phyloP scores from a whole-genome alignment of 345 rosid species.

The Populus tremula region DNA sequence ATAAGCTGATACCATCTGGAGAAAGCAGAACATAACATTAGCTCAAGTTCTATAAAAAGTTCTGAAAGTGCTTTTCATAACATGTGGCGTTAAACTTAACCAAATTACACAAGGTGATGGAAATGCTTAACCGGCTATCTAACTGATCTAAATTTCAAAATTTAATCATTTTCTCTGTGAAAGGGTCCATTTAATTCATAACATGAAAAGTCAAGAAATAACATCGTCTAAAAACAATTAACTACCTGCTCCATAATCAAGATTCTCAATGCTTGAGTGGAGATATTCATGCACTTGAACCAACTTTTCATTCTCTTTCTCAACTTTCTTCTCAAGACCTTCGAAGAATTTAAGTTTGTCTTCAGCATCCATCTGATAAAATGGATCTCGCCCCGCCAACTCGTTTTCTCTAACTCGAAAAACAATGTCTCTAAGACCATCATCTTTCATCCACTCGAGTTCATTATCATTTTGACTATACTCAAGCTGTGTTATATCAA shows the following conservation, averaged over 20 bases:
- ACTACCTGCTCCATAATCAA: conserved; percentile 87
- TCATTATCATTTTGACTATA: conserved; percentile 50
- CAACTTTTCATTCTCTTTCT: conserved; percentile 68
- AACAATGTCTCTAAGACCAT: conserved; percentile 70
- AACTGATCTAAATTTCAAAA: not conserved
- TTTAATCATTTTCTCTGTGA: no score
- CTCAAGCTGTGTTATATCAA: conserved; percentile 45
- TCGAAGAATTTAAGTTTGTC: conserved; percentile 69
- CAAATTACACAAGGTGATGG: not conserved
- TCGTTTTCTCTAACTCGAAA: conserved; percentile 89
- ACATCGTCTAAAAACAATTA: conserved; percentile 1
- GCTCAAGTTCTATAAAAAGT: conserved; percentile 10
- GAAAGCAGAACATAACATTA: conserved; percentile 23
- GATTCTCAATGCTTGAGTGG: conserved; percentile 84
- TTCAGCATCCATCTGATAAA: conserved; percentile 64
- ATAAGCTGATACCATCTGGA: conserved; percentile 76
- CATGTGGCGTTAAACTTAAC: not conserved
- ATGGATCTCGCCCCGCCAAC: conserved; percentile 79
- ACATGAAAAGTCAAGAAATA: not conserved
- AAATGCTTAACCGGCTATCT: not conserved
- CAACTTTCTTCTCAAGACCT: conserved; percentile 86
- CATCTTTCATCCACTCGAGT: conserved; percentile 89
- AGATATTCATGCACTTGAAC: conserved; percentile 68
- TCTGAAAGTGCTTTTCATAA: not conserved
- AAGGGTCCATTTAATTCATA: no score